These are phyloP conservation scores for Flagelloscypha sp. DNA, from an alignment of 768 basidiomycete species.

Conservation along the genomic window DNA sequence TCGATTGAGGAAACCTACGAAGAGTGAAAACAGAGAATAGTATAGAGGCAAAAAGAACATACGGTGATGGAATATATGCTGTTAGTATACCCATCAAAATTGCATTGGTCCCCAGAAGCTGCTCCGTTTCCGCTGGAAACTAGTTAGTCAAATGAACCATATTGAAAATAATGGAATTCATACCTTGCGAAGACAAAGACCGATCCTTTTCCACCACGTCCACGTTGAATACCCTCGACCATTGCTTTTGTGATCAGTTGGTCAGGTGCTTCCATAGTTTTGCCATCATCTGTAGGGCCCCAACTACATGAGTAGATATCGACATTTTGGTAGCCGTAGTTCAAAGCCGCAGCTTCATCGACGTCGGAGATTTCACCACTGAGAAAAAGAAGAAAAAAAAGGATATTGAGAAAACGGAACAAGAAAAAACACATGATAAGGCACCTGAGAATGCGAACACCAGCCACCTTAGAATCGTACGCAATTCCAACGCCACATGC, in stretches of 20 bases:
- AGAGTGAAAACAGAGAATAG: no score
- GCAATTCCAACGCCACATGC: conserved; percentile 94
- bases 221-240: conserved; percentile 86
- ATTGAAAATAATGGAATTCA: no score
- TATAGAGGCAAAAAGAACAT: no score
- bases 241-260: conserved; percentile 91
- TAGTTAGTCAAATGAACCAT: no score
- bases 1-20: conserved; percentile 97
- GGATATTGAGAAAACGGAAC: no score
- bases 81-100: conserved; percentile 99
- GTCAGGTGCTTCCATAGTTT: conserved; percentile 88
- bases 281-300: conserved; percentile 95
- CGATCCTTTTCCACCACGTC: conserved; percentile 83
- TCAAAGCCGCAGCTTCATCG: conserved; percentile 92
- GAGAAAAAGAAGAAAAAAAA: no score
- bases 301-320: conserved; percentile 95
- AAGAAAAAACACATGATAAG: no score
- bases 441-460: conserved; percentile 91
- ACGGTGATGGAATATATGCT: conserved; percentile 95
- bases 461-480: conserved; percentile 85
- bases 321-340: conserved; percentile 87
- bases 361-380: conserved; percentile 91
- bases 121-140: conserved; percentile 97
- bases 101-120: conserved; percentile 87
- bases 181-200: conserved; percentile 94